Evolutionary conservation across 805 yeast genomes (phyloP), one percentile per base, ranked within the genome.

Genomic region (Zygosaccharomyces pseudorouxii): DNA sequence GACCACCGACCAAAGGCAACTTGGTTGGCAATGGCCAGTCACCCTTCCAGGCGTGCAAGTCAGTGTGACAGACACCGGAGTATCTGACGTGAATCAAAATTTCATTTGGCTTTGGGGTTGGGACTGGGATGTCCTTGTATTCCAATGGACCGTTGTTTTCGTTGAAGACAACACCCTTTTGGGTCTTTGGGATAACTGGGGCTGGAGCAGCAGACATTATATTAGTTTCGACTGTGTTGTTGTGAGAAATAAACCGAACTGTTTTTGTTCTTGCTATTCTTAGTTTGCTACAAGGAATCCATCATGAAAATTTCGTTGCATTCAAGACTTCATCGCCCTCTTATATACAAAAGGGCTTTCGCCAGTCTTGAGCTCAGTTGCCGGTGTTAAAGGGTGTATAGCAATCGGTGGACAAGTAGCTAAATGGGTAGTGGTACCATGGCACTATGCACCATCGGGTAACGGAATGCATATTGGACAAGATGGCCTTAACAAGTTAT

Each of bases 51-150:
- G 95, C 95, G 74, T 89, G 96, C 68, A 89, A 78, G 66, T 88
- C 96, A 31, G 96, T 87, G 76, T 89, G 96, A 72, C 96, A 88
- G 48, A 88, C 95, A 71, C 96, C 96, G 20, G 95, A 81, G 77
- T 82, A 88, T 72, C 81, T 81, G 69, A 89, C 81, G 69, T 89
- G 81, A 71, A 89, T 75, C 67, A 89, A 77, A 57, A 88, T 75
- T 71, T 88, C 90, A 65, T 81, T 83, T 51, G 87, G 72, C 65
- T 78, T 83, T 60, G 95, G 95, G 41, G 67, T 70, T 61, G 95
- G 95, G 49, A 87, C 92, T 47, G 90, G 85, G 54, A 86, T 80
- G 59, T 86, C 89, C 65, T 77, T 78, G 76, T 81, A 83, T 53
- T 71, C 68, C 57, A 86, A 70, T 50, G 78, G 76, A 59, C 89